phyloP scores from a whole-genome alignment of 139 green algal species.

The Coelastrella sp. region DNA sequence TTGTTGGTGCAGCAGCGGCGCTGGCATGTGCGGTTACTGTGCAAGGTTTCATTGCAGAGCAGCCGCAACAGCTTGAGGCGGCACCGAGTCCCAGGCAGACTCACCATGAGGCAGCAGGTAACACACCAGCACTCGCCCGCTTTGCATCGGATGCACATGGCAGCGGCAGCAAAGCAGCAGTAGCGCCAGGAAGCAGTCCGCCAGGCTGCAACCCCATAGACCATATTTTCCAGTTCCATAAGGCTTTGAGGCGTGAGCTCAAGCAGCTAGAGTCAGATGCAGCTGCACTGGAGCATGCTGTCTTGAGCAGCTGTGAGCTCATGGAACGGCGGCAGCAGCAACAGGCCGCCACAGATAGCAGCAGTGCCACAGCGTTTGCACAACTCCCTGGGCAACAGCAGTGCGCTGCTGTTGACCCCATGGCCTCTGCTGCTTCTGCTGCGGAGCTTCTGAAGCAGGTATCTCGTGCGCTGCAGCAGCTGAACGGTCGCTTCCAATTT shows the following conservation, averaged over 20 bases:
- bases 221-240: conserved; percentile 98
- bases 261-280: conserved; percentile 84
- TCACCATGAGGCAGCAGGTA: too few relatives aligned
- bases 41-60: conserved; percentile 6
- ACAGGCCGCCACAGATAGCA: background rate
- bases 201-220: conserved; percentile 88
- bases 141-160: background rate
- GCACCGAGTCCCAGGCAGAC: too few relatives aligned
- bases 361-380: background rate
- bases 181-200: background rate
- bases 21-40: conserved; percentile 17
- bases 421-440: background rate
- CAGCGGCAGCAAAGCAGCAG: conserved; percentile 7
- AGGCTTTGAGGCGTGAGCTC: conserved; percentile 84
- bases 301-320: conserved; percentile 29
- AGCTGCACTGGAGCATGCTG: conserved; percentile 58
- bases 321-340: conserved; percentile 37
- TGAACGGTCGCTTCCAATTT: conserved; percentile 95
- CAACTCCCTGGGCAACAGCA: background rate
- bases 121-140: background rate
- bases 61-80: background rate
- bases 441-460: conserved; percentile 18
- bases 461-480: conserved; percentile 64
- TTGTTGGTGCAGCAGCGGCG: conserved; percentile 4
- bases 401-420: background rate